phyloP scores from a whole-genome alignment of 305 asterid species.

The Fraxinus angustifolia region DNA sequence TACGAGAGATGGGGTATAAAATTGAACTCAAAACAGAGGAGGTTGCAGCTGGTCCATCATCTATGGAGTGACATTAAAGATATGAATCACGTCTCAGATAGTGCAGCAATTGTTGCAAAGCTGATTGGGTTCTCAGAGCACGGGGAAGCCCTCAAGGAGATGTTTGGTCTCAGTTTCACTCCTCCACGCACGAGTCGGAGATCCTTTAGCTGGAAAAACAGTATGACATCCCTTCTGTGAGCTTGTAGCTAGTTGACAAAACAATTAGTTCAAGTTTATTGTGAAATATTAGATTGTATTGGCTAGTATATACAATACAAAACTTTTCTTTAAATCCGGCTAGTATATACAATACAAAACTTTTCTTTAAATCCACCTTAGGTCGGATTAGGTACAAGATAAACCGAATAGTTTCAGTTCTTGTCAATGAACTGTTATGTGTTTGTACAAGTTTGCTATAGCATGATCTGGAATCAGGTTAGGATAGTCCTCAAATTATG shows the following conservation, averaged over 20 bases:
- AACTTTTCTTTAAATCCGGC: background rate
- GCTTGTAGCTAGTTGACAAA: background rate
- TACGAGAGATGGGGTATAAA: constrained; percentile 73
- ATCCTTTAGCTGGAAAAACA: constrained; percentile 84
- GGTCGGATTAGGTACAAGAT: constrained; percentile 1
- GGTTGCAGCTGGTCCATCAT: constrained; percentile 57
- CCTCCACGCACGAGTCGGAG: constrained; percentile 59
- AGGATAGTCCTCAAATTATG: background rate
- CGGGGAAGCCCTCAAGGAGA: constrained; percentile 74
- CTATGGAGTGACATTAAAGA: constrained; percentile 55
- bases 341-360: background rate
- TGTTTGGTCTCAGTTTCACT: constrained; percentile 94
- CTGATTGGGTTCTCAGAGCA: constrained; percentile 75
- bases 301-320: background rate
- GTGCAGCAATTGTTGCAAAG: constrained; percentile 79
- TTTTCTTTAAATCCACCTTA: background rate
- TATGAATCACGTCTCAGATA: constrained; percentile 45
- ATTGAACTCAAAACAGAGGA: constrained; percentile 62
- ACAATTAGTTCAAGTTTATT: background rate
- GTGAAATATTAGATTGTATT: background rate
- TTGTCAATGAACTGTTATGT: background rate
- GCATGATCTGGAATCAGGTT: background rate
- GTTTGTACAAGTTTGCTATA: constrained; percentile 15
- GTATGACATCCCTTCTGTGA: constrained; percentile 57
- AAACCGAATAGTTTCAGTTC: background rate